Conservation (phyloP, 352 stramenopile genomes). For the Globisporangium recalcitrans region DNA sequence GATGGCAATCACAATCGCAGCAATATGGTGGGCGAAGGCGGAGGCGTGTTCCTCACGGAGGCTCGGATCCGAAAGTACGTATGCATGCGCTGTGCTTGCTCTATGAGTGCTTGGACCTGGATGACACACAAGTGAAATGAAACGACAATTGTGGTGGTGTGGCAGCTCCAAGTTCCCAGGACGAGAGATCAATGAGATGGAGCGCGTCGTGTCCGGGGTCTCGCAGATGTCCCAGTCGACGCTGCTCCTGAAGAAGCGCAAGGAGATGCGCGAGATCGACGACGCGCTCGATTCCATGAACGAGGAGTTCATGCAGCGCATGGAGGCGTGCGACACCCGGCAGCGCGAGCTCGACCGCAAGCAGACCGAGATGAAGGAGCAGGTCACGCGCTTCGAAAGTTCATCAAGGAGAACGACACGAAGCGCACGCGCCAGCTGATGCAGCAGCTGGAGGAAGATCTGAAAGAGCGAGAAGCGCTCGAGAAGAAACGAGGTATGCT, state of each 20-base stretch:
- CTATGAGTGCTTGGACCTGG: not conserved
- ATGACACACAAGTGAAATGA: not conserved
- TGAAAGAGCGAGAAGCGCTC: slow-evolving; percentile 55
- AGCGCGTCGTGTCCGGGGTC: slow-evolving; percentile 73
- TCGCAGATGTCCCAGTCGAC: slow-evolving; percentile 89
- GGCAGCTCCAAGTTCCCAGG: slow-evolving; percentile 37
- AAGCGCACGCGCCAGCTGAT: slow-evolving; percentile 78
- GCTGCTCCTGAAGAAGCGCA: slow-evolving; percentile 89
- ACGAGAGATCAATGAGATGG: slow-evolving; percentile 64
- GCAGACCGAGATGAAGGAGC: slow-evolving; percentile 88
- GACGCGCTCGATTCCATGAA: slow-evolving; percentile 92
- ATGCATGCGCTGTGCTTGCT: not conserved
- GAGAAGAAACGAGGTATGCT: slow-evolving; percentile 61
- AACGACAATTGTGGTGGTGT: not conserved
- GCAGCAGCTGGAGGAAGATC: slow-evolving; percentile 66
- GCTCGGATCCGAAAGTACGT: slow-evolving; percentile 34
- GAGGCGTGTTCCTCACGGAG: slow-evolving; percentile 73
- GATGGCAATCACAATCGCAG: slow-evolving; percentile 14
- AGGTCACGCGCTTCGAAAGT: slow-evolving; percentile 91
- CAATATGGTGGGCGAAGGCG: slow-evolving; percentile 38
- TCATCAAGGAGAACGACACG: slow-evolving; percentile 92
- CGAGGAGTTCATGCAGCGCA: slow-evolving; percentile 85
- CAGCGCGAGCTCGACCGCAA: slow-evolving; percentile 82
- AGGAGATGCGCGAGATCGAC: slow-evolving; percentile 91
- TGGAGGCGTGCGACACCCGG: slow-evolving; percentile 82